Evolutionary conservation across 306 rosid genomes (phyloP).

Genomic region (Dryas drummondii): DNA sequence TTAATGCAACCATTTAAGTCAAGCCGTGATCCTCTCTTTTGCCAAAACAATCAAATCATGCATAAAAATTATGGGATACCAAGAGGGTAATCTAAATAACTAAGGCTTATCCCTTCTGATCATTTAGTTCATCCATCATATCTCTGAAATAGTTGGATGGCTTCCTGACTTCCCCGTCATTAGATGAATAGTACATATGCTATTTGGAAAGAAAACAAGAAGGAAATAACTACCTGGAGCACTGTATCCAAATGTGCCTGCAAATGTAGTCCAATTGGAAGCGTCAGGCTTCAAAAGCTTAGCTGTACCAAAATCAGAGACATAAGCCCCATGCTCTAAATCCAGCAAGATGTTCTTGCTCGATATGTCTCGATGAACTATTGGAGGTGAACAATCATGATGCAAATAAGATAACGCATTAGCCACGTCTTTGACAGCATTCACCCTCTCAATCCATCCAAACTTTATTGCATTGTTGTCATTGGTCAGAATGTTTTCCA

Average conservation of each 20-base stretch:
- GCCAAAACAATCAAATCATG: too few relatives aligned
- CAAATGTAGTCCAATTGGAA: constrained; percentile 7
- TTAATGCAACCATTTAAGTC: too few relatives aligned
- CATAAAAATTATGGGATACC: too few relatives aligned
- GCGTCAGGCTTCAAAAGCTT: constrained; percentile 20
- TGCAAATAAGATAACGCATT: constrained; percentile 19
- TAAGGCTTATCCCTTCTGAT: too few relatives aligned
- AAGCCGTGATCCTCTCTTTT: too few relatives aligned
- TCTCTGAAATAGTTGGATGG: not conserved
- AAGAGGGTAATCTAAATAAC: too few relatives aligned
- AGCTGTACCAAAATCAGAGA: constrained; percentile 21
- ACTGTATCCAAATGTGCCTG: constrained; percentile 27
- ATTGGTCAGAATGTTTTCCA: constrained; percentile 11
- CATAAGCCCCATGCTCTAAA: not conserved
- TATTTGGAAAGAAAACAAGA: not conserved
- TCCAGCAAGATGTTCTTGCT: constrained; percentile 26
- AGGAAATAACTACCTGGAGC: constrained; percentile 21
- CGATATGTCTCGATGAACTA: constrained; percentile 29
- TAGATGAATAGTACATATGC: not conserved
- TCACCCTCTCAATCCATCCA: constrained; percentile 23
- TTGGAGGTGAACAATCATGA: constrained; percentile 25
- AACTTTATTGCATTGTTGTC: constrained; percentile 7
- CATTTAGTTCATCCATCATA: not conserved
- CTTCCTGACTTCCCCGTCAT: too few relatives aligned
- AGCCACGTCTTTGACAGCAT: constrained; percentile 13